Evolutionary conservation across 352 stramenopile species (phyloP).

Genomic region (Phytophthora colocasiae): DNA sequence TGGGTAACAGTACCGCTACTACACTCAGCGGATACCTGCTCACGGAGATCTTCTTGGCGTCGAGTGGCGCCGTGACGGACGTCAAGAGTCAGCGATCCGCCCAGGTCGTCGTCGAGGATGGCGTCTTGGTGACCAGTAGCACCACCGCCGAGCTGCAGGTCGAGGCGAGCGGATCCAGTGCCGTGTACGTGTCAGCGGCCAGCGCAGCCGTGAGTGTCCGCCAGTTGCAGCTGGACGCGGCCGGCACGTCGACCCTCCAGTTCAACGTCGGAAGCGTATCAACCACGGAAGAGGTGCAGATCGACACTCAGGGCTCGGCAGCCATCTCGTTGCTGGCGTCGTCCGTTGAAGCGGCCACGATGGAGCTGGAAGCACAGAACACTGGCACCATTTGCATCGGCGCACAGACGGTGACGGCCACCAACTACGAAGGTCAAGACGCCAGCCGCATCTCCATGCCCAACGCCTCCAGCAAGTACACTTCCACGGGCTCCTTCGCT

Average conservation of each 20-base stretch:
- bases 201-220: constrained; percentile 25
- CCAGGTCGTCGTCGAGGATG: constrained; percentile 38
- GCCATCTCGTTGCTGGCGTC: constrained; percentile 29
- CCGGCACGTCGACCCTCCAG: constrained; percentile 26
- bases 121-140: constrained; percentile 33
- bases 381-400: constrained; percentile 37
- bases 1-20: constrained; percentile 25
- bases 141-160: constrained; percentile 37
- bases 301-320: constrained; percentile 27
- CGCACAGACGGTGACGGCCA: constrained; percentile 23
- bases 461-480: constrained; percentile 39
- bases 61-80: constrained; percentile 31
- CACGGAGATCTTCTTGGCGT: constrained; percentile 40
- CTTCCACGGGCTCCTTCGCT: constrained; percentile 25
- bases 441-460: constrained; percentile 44
- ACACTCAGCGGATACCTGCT: constrained; percentile 37
- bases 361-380: constrained; percentile 32
- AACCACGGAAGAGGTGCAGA: constrained; percentile 18
- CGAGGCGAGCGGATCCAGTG: constrained; percentile 35
- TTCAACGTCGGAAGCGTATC: constrained; percentile 36
- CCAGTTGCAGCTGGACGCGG: constrained; percentile 29
- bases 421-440: constrained; percentile 27
- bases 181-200: constrained; percentile 37
- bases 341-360: constrained; percentile 21
- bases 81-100: constrained; percentile 35